Evolutionary conservation across 139 green algal species (phyloP).

Genomic region (Coelastrella sp.): DNA sequence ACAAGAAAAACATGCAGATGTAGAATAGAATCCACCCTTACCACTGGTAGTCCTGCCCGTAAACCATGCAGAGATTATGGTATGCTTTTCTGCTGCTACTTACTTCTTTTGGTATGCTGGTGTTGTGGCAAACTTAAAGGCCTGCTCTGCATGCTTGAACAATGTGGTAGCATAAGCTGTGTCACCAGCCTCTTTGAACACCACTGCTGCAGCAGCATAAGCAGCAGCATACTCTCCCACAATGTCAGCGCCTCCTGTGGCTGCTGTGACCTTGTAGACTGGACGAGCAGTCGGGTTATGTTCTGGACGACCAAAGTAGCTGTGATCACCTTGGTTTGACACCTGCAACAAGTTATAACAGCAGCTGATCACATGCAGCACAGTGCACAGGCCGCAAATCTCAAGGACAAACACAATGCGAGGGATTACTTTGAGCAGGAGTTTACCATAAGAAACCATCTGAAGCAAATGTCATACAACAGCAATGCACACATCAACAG

Average conservation of each 20-base stretch:
- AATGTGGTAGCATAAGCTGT: conserved; percentile 55
- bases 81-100: neutral
- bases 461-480: no score
- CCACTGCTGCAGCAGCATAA: conserved; percentile 42
- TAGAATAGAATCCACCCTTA: neutral
- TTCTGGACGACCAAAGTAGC: conserved; percentile 73
- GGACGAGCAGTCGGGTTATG: conserved; percentile 57
- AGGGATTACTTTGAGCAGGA: no score
- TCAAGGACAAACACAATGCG: no score
- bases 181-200: conserved; percentile 34
- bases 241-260: conserved; percentile 1
- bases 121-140: conserved; percentile 56
- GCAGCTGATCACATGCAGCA: no score
- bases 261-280: conserved; percentile 23
- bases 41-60: neutral
- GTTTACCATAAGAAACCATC: no score
- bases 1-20: neutral
- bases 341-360: conserved; percentile 2
- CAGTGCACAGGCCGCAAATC: no score
- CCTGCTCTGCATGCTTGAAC: conserved; percentile 46
- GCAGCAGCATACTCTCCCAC: conserved; percentile 55
- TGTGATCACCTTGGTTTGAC: conserved; percentile 45
- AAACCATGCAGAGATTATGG: neutral
- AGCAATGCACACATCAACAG: no score
- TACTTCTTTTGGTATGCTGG: conserved; percentile 47